A percentile compares a stretch with the other conserved stretches of the same genome.
Conservation (phyloP, 2,329 filamentous ascomycete genomes). For the Ciborinia camelliae region DNA sequence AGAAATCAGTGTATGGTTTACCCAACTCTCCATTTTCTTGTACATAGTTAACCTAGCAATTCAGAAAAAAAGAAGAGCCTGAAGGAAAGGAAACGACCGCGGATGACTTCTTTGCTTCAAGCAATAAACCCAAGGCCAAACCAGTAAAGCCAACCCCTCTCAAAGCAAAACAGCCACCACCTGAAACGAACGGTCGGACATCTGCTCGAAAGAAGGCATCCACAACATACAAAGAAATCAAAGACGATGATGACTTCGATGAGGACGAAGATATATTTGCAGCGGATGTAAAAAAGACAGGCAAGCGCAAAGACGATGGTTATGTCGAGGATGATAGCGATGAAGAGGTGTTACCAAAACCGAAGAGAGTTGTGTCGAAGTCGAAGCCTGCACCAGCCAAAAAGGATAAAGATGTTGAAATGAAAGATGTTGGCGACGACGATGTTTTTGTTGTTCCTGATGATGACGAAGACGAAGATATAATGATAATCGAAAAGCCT, state of each 20-base stretch:
- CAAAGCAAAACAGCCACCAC: slow-evolving; percentile 26
- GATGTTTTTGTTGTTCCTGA: slow-evolving; percentile 34
- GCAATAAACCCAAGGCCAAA: slow-evolving; percentile 34
- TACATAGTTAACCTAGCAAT: background rate
- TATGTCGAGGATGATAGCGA: slow-evolving; percentile 68
- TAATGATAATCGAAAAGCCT: slow-evolving; percentile 33
- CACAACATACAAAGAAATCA: slow-evolving; percentile 27
- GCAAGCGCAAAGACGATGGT: slow-evolving; percentile 68
- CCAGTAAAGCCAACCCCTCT: slow-evolving; percentile 28
- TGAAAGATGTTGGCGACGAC: slow-evolving; percentile 36
- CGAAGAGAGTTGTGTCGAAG: slow-evolving; percentile 46
- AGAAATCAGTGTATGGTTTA: slow-evolving; percentile 52
- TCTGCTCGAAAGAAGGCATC: slow-evolving; percentile 33
- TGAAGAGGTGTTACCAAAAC: slow-evolving; percentile 60
- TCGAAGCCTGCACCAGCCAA: slow-evolving; percentile 39
- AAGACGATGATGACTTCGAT: slow-evolving; percentile 54
- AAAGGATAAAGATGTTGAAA: slow-evolving; percentile 47
- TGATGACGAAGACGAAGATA: slow-evolving; percentile 48
- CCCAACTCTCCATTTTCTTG: background rate
- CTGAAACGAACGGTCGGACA: slow-evolving; percentile 29
- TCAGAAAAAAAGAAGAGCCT: slow-evolving; percentile 34
- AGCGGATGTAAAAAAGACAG: slow-evolving; percentile 62
- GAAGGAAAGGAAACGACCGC: slow-evolving; percentile 38
- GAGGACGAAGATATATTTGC: slow-evolving; percentile 83
- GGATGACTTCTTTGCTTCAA: slow-evolving; percentile 39